These are phyloP conservation scores for Fraxinus floribunda DNA, from an alignment of 305 asterid genomes.

Conservation along the genomic window DNA sequence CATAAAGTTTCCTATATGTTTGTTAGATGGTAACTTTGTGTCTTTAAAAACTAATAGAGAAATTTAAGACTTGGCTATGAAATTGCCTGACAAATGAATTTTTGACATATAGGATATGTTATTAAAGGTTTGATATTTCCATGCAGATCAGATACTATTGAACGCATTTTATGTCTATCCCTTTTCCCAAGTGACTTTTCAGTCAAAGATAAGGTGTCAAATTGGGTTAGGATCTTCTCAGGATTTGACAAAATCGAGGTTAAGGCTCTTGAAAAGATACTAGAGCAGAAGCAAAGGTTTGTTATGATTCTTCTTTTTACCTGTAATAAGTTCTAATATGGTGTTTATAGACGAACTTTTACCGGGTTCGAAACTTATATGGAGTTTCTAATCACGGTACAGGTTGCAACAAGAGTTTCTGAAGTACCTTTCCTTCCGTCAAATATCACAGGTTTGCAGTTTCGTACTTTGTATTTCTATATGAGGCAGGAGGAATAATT, in stretches of 20 bases:
- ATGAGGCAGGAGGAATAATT: slow-evolving; percentile 23
- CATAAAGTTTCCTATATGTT: slow-evolving; percentile 8
- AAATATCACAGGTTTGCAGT: slow-evolving; percentile 65
- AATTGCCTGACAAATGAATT: slow-evolving; percentile 12
- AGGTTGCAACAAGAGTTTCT: slow-evolving; percentile 96
- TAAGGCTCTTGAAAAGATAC: slow-evolving; percentile 93
- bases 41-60: slow-evolving; percentile 2
- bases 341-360: slow-evolving; percentile 6
- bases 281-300: slow-evolving; percentile 97
- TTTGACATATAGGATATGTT: slow-evolving; percentile 8
- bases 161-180: slow-evolving; percentile 69
- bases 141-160: slow-evolving; percentile 88
- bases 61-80: slow-evolving; percentile 1
- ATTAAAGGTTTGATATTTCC: slow-evolving; percentile 19
- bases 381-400: slow-evolving; percentile 29
- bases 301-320: slow-evolving; percentile 28
- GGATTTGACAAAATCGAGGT: slow-evolving; percentile 89
- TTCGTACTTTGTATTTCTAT: slow-evolving; percentile 22
- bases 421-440: slow-evolving; percentile 74
- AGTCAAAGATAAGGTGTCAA: slow-evolving; percentile 65
- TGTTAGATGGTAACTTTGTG: slow-evolving; percentile 18
- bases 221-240: slow-evolving; percentile 73
- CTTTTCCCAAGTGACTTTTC: slow-evolving; percentile 77
- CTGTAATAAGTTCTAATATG: slow-evolving; percentile 15
- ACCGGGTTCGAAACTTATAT: slow-evolving; percentile 12